These are phyloP conservation scores for Podila verticillata DNA, from an alignment of 192 early-diverging fungal genomes.

Conservation along the genomic window DNA sequence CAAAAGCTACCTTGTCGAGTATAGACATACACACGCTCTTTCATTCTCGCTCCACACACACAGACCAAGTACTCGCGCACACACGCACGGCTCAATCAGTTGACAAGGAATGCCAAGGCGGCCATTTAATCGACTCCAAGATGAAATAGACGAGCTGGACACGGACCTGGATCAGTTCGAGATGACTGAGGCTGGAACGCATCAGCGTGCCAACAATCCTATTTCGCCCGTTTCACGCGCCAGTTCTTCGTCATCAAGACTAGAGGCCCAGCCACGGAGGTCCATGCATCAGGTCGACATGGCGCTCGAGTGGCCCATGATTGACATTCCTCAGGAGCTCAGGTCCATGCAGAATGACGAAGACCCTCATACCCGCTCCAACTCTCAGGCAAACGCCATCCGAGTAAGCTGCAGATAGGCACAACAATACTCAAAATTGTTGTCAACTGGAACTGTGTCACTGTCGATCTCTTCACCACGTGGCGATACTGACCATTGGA, in stretches of 20 bases:
- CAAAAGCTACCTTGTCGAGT: too few relatives aligned
- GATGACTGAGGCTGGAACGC: conserved; percentile 38
- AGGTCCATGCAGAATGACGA: conserved; percentile 35
- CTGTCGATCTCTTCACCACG: too few relatives aligned
- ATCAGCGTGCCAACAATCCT: conserved; percentile 12
- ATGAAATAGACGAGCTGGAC: conserved; percentile 43
- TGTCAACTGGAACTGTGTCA: too few relatives aligned
- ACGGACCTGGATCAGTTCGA: conserved; percentile 35
- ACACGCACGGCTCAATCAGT: background rate
- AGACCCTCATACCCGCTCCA: conserved; percentile 42
- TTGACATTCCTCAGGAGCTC: conserved; percentile 54
- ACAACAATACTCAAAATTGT: background rate
- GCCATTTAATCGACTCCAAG: conserved; percentile 40
- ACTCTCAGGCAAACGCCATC: conserved; percentile 57
- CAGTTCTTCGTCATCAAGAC: conserved; percentile 36
- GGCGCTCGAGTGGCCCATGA: conserved; percentile 53
- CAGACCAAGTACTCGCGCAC: background rate
- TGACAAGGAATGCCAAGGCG: conserved; percentile 25
- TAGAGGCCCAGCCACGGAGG: conserved; percentile 28
- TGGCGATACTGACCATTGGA: too few relatives aligned
- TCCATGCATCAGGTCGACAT: conserved; percentile 46
- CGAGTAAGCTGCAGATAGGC: conserved; percentile 20
- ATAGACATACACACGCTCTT: too few relatives aligned
- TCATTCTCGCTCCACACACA: background rate
- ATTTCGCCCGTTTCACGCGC: conserved; percentile 31